phyloP scores from a whole-genome alignment of 352 stramenopile species.

The Globisporangium barbulae region DNA sequence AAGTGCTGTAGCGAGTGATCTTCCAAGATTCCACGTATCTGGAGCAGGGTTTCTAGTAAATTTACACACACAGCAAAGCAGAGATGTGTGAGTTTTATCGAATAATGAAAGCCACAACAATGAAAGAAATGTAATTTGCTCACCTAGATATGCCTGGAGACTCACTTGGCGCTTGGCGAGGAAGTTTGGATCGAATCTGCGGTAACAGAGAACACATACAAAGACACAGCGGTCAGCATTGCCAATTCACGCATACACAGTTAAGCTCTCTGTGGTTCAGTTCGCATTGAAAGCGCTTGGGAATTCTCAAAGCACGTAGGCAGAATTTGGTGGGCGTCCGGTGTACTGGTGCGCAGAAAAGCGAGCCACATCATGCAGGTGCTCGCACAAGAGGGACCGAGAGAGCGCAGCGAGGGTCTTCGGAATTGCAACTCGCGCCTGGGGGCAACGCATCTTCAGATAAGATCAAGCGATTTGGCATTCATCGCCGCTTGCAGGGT shows the following conservation, averaged over 20 bases:
- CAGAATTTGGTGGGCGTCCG: constrained; percentile 6
- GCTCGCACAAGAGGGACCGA: not conserved
- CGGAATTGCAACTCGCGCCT: constrained; percentile 13
- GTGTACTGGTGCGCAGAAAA: not conserved
- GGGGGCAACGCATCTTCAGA: constrained; percentile 34
- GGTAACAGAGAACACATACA: not conserved
- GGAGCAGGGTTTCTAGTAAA: constrained; percentile 43
- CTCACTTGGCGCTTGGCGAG: constrained; percentile 69
- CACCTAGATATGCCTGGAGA: constrained; percentile 74
- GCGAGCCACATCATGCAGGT: not conserved
- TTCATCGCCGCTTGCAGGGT: constrained; percentile 35
- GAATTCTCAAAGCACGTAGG: constrained; percentile 34
- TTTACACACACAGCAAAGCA: not conserved
- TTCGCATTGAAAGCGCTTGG: not conserved
- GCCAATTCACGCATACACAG: not conserved
- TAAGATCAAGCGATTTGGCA: constrained; percentile 91
- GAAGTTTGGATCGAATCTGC: constrained; percentile 83
- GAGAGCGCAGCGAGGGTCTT: constrained; percentile 10
- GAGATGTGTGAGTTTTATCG: not conserved
- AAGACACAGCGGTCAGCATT: constrained; percentile 11
- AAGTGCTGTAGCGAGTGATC: constrained; percentile 78
- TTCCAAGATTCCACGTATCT: constrained; percentile 70
- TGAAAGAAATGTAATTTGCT: constrained; percentile 3
- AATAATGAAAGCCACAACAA: no score
- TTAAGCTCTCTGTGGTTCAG: not conserved